These are phyloP conservation scores for Pythium sp. DNA, from an alignment of 352 stramenopile species.

Conservation along the genomic window DNA sequence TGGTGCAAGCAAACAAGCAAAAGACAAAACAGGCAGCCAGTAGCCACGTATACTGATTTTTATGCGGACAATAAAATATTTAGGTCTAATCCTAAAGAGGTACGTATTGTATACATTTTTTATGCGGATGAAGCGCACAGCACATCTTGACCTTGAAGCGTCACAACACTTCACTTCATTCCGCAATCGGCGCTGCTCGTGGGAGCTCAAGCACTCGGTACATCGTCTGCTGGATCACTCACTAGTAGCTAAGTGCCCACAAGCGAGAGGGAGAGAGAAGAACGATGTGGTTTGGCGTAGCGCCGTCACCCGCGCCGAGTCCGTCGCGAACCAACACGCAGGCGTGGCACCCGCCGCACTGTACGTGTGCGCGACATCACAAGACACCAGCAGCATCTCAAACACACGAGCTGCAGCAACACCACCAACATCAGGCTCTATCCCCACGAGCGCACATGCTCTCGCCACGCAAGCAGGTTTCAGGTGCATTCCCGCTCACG, in stretches of 20 bases:
- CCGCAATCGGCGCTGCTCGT: background rate
- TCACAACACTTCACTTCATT: background rate
- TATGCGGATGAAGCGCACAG: background rate
- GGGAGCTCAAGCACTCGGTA: background rate
- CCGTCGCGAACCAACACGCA: conserved; percentile 39
- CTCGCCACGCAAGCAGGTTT: conserved; percentile 4
- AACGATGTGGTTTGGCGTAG: conserved; percentile 74
- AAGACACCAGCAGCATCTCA: background rate
- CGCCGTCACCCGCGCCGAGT: conserved; percentile 32
- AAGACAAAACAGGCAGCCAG: too few species aligned
- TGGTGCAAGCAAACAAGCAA: background rate
- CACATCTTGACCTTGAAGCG: background rate
- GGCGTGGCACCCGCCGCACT: conserved; percentile 35
- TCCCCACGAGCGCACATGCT: background rate
- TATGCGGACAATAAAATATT: background rate
- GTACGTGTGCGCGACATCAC: conserved; percentile 34
- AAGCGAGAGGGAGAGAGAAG: background rate
- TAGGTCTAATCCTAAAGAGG: background rate
- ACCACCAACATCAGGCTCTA: background rate
- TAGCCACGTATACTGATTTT: too few species aligned
- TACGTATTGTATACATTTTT: background rate
- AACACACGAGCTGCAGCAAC: background rate
- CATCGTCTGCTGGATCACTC: background rate
- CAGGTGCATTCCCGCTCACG: background rate
- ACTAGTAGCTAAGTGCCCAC: background rate